A percentile compares a stretch with the other conserved stretches of the same genome.
These are phyloP conservation scores for Kluyveromyces nonfermentans DNA, from an alignment of 805 yeast species.

Conservation along the genomic window DNA sequence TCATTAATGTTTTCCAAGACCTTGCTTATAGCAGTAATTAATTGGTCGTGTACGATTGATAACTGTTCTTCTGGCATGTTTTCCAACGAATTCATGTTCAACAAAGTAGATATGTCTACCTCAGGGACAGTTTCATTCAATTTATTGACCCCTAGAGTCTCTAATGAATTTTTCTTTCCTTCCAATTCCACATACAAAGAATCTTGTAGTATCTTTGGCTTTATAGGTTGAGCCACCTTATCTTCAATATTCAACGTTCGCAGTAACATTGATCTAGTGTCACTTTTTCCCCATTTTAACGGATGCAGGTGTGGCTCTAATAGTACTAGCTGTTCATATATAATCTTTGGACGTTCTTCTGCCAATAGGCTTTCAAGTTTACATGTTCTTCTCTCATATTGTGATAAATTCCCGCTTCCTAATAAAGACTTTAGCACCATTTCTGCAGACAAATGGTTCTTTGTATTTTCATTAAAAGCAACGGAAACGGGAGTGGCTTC, in stretches of 20 bases:
- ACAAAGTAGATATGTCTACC: background rate
- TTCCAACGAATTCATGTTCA: slow-evolving; percentile 8
- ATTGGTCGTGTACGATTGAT: slow-evolving; percentile 18
- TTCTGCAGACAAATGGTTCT: background rate
- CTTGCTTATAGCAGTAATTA: slow-evolving; percentile 20
- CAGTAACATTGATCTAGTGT: slow-evolving; percentile 17
- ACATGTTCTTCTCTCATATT: background rate
- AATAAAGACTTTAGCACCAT: background rate
- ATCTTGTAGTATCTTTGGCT: slow-evolving; percentile 1
- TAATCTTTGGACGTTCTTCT: slow-evolving; percentile 23
- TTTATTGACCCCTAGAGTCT: background rate
- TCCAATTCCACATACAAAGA: background rate
- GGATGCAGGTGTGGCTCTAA: slow-evolving; percentile 15
- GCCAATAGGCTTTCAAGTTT: slow-evolving; percentile 12
- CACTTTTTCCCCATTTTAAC: slow-evolving; percentile 23
- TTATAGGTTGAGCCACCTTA: background rate
- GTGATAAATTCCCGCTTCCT: background rate
- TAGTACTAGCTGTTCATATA: slow-evolving; percentile 24
- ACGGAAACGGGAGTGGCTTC: slow-evolving; percentile 23
- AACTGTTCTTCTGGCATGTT: slow-evolving; percentile 9
- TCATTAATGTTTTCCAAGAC: slow-evolving; percentile 24
- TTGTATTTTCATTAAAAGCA: background rate
- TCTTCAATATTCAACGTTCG: slow-evolving; percentile 22
- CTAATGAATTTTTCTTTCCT: background rate
- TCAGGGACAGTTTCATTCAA: background rate